These are phyloP conservation scores for Echinosophora koreensis DNA, from an alignment of 306 rosid species.

Conservation along the genomic window DNA sequence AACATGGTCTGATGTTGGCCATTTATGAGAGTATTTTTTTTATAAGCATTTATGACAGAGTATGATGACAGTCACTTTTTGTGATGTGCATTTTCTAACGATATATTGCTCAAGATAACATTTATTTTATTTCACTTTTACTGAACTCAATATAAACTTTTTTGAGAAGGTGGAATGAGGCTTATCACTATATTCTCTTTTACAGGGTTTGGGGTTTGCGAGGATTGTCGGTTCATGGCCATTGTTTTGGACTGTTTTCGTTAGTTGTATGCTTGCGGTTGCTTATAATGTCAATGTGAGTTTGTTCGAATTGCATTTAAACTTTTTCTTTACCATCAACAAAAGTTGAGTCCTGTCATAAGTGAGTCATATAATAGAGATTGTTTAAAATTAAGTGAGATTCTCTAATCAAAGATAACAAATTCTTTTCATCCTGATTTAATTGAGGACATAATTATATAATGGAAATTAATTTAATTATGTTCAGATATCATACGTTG, in stretches of 20 bases:
- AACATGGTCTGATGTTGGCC: too few relatives aligned
- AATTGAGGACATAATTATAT: too few relatives aligned
- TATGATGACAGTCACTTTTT: background rate
- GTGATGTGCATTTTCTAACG: background rate
- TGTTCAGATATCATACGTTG: too few relatives aligned
- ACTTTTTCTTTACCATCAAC: background rate
- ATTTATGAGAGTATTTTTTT: background rate
- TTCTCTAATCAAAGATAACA: too few relatives aligned
- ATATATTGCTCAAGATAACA: background rate
- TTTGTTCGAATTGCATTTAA: constrained; percentile 28
- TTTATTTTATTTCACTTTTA: too few relatives aligned
- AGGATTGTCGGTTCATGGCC: constrained; percentile 84
- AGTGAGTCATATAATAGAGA: too few relatives aligned
- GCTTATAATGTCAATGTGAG: constrained; percentile 78
- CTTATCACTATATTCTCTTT: constrained; percentile 32
- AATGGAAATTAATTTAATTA: too few relatives aligned
- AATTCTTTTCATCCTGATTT: too few relatives aligned
- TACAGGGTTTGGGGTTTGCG: constrained; percentile 73
- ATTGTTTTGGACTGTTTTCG: constrained; percentile 73
- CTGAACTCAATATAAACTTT: background rate
- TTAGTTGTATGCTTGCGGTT: constrained; percentile 69
- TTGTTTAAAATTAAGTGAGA: too few relatives aligned
- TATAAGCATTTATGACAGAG: too few relatives aligned
- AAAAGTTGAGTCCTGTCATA: background rate
- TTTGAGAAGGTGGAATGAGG: background rate